Base-by-base conservation (phyloP, 2,329 filamentous ascomycete species). In the Chaetomium olivaceum region DNA sequence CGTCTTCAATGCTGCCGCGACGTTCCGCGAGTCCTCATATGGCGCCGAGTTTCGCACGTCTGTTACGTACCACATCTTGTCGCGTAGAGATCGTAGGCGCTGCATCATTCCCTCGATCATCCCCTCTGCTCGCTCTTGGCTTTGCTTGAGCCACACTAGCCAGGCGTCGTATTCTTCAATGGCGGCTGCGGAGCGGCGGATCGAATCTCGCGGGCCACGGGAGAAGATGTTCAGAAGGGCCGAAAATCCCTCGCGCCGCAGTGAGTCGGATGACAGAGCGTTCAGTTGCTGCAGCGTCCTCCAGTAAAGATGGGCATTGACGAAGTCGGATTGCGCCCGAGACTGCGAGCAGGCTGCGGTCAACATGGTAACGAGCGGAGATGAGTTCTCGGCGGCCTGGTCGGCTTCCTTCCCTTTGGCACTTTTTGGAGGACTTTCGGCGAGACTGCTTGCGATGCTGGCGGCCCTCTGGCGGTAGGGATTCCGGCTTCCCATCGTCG, bases 61-160 rank as follows among this genome's bases (percentile, higher is more conserved):
- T 1, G 91, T 94, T 67, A 95, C 91, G 76, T 96, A 99, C 95
- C 95, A 99, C 91, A 98, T 97, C 82, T 98, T 98, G 76, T 97
- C 91, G 51, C 95, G 87, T 48, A 97, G 83, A 25, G 90, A 88
- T 64, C 89, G 87, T 46, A 95, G 83, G 5, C 87, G 87, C 65
- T 83, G 83, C 83, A 92, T 90, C 86, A 92, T 91, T 5, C 87
- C 83, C 50, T 92, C 89, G 43, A 93, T 89, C 14, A 87, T 84
- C 2, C 83, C 85, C 72, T 94, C 91, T 57, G 93, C 88, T 3
- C 90, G 86, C 72, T 92, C 90, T 72, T 94, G 89, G 27, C 89
- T 92, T 71, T 92, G 91, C 73, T 92, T 92, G 23, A 96, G 83
- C 86, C 90, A 93, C 14, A 93, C 87, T 36, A 94, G 86, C 90